Conservation (phyloP, 768 basidiomycete genomes). For the Russula virescens region DNA sequence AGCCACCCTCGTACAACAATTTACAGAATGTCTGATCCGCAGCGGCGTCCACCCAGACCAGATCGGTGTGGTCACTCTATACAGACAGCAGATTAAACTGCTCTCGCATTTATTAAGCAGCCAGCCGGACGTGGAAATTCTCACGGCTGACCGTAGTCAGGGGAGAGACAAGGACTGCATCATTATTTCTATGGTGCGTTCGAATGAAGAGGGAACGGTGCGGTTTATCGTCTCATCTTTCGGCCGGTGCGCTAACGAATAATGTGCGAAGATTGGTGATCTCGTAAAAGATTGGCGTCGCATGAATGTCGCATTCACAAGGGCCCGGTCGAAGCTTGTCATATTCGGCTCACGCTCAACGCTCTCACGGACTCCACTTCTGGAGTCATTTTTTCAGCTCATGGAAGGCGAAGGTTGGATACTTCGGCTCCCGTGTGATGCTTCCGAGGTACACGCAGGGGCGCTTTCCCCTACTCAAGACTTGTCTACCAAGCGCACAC, state of each 20-base stretch:
- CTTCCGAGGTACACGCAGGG: constrained; percentile 37
- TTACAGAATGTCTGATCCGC: constrained; percentile 56
- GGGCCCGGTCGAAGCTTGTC: constrained; percentile 84
- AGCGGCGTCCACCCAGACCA: constrained; percentile 64
- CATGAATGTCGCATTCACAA: constrained; percentile 95
- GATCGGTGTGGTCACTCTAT: constrained; percentile 86
- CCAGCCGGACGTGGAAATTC: constrained; percentile 62
- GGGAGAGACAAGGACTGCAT: constrained; percentile 95
- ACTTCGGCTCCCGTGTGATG: constrained; percentile 46
- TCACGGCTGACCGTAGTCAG: constrained; percentile 92
- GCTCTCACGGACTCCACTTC: constrained; percentile 51
- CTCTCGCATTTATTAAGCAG: constrained; percentile 57
- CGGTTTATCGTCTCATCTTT: constrained; percentile 29
- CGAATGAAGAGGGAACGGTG: constrained; percentile 73
- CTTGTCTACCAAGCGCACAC: constrained; percentile 7
- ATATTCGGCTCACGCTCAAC: constrained; percentile 87
- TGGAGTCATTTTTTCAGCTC: constrained; percentile 70
- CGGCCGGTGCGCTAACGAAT: background rate
- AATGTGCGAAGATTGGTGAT: constrained; percentile 66
- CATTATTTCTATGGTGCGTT: constrained; percentile 87
- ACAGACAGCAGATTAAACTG: constrained; percentile 93
- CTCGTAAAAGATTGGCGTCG: constrained; percentile 93
- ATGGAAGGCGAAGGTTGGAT: constrained; percentile 75
- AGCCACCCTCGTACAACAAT: constrained; percentile 60
- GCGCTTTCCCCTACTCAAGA: constrained; percentile 36